A percentile compares a stretch with the other conserved stretches of the same genome.
These are phyloP conservation scores for Alisma plantagoaquatica DNA, from an alignment of 106 monocot genomes.

Conservation along the genomic window DNA sequence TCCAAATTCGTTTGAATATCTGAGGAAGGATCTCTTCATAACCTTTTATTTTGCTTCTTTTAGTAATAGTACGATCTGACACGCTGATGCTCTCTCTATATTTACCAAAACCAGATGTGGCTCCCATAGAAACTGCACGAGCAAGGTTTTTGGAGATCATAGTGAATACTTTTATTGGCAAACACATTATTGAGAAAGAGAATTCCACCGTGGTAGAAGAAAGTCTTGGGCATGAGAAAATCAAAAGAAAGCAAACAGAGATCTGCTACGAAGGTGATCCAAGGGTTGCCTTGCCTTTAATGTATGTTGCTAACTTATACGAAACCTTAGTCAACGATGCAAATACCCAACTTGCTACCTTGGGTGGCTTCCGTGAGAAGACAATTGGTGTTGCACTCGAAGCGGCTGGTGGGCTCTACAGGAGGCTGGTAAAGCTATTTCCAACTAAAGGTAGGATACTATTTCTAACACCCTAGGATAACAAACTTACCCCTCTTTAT, in stretches of 20 bases:
- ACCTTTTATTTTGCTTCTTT: too few species aligned
- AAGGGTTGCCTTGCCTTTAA: conserved; percentile 77
- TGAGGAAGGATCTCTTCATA: too few species aligned
- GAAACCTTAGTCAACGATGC: conserved; percentile 87
- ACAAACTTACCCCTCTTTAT: too few species aligned
- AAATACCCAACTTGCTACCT: conserved; percentile 51
- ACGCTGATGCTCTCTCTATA: too few species aligned
- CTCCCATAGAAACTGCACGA: conserved; percentile 74
- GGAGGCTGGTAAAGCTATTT: conserved; percentile 70
- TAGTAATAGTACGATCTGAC: too few species aligned
- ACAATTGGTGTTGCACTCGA: conserved; percentile 96
- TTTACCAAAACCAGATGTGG: conserved; percentile 61
- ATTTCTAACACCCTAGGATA: too few species aligned
- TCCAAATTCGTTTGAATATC: too few species aligned
- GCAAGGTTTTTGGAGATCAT: conserved; percentile 74
- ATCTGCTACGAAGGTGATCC: conserved; percentile 79
- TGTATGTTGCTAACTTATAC: conserved; percentile 96
- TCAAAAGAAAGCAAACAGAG: conserved; percentile 67
- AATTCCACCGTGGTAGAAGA: conserved; percentile 32
- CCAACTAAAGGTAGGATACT: conserved; percentile 85
- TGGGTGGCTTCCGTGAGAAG: conserved; percentile 72
- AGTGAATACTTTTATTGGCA: conserved; percentile 65
- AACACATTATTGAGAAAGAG: conserved; percentile 57
- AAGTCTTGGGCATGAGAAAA: conserved; percentile 45
- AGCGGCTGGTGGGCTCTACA: conserved; percentile 91